Evolutionary conservation across 176 grass and related monocot genomes (phyloP), one percentile per base, ranked within the genome.

Genomic region (Carex pumila): DNA sequence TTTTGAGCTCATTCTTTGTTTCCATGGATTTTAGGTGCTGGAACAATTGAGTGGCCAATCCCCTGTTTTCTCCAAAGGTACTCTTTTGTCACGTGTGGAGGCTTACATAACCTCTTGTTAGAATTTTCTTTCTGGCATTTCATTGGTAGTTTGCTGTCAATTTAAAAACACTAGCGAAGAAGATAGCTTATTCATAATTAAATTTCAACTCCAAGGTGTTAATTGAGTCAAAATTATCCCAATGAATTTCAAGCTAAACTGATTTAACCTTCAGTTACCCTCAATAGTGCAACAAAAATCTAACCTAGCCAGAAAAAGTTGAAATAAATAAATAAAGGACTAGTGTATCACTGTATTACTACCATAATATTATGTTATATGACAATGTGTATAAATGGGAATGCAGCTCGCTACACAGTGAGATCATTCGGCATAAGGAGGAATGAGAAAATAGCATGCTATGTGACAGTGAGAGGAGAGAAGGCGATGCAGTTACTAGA

Each of bases 401-500:
- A 31, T 90, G 82, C 88, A 89, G 90, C 90, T 5, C 80, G 90
- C 45, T 95, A 89, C 86, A 94, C 90, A 79, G 93, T 95, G 39
- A 83, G 93, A 79, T 92, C 93, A 0, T 95, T 95, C 3, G 88
- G 92, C 25, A 94, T 94, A 80, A 73, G 90, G 61, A 91, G 89
- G 83, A 97, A 94, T 36, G 94, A 97, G 83, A 97, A 97, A 88
- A 97, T 97, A 10, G 91, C 94, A 0, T 97, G 94, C 85, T 91
- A 93, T 0, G 94, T 97, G 32, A 97, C 89, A 6, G 79, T 97
- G 4, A 87, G 94, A 71, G 89, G 91, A n/a, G 94, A 97, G 64
- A 97, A 97, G 88, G 94, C 94, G 1, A 97, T 97, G 94, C 94
- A 94, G 86, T 88, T 97, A 17, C 85, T 97, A 61, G 91, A 97